Conservation (phyloP, 140 eudicot species). For the Stevia rebaudiana region DNA sequence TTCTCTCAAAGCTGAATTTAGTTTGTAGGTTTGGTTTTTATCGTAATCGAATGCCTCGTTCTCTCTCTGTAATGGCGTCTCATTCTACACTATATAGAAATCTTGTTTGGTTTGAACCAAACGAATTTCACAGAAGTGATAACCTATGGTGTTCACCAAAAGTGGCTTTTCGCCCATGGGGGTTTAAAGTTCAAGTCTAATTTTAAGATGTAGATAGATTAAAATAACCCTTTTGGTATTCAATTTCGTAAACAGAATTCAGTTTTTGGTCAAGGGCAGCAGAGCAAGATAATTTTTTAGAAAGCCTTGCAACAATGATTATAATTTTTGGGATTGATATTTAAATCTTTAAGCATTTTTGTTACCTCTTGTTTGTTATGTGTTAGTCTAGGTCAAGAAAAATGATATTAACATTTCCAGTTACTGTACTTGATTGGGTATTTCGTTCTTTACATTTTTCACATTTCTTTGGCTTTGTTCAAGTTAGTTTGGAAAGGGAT, state of each 20-base stretch:
- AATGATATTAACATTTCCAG: not conserved
- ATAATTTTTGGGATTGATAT: too few species aligned
- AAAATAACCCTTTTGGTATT: too few species aligned
- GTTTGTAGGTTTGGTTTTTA: not conserved
- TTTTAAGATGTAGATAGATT: too few species aligned
- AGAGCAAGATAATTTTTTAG: too few species aligned
- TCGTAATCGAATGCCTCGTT: not conserved
- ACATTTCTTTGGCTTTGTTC: not conserved
- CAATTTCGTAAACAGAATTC: too few species aligned
- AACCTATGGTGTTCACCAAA: not conserved
- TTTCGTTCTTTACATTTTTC: not conserved
- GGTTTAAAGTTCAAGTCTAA: conserved; percentile 3
- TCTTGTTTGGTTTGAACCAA: conserved; percentile 4
- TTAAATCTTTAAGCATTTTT: too few species aligned
- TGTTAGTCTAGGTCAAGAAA: not conserved
- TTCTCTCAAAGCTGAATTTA: not conserved
- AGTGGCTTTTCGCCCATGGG: not conserved
- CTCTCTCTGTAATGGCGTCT: not conserved
- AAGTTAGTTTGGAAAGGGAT: not conserved
- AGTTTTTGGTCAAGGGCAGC: too few species aligned
- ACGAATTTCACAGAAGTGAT: not conserved
- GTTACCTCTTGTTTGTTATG: too few species aligned
- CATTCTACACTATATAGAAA: not conserved
- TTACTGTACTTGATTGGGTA: not conserved
- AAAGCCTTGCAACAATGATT: too few species aligned